Percentiles rank a stretch among this genome's conserved stretches.
These are phyloP conservation scores for Gracilaria vermiculophylla DNA, from an alignment of 23 red algal genomes.

Conservation along the genomic window DNA sequence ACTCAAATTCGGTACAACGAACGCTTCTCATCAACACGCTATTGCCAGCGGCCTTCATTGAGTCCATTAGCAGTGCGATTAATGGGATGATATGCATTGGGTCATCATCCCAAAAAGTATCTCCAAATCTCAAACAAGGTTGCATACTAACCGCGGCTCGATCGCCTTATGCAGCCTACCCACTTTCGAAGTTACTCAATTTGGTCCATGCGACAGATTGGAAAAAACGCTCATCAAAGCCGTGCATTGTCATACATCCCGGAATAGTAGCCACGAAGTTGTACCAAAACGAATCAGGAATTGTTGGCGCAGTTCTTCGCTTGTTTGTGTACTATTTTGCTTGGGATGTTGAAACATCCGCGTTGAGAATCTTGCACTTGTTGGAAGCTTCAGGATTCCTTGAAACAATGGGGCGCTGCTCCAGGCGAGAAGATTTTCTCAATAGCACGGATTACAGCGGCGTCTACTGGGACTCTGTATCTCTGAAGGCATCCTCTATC, in stretches of 20 bases:
- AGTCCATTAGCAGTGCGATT: background rate
- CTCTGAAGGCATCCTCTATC: background rate
- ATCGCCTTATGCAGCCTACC: slow-evolving; percentile 38
- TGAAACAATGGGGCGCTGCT: background rate
- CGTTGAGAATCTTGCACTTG: slow-evolving; percentile 13
- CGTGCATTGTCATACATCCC: slow-evolving; percentile 56
- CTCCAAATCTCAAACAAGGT: background rate
- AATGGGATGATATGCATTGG: slow-evolving; percentile 41
- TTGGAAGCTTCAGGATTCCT: background rate
- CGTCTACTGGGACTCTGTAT: slow-evolving; percentile 50
- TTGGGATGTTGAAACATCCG: slow-evolving; percentile 10
- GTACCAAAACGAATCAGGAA: slow-evolving; percentile 32
- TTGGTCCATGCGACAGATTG: slow-evolving; percentile 14
- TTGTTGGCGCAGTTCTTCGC: slow-evolving; percentile 33
- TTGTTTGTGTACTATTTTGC: slow-evolving; percentile 10
- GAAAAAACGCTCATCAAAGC: background rate
- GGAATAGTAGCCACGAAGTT: slow-evolving; percentile 51
- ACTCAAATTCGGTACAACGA: background rate
- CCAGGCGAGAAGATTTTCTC: background rate
- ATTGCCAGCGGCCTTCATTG: slow-evolving; percentile 22
- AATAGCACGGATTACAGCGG: background rate
- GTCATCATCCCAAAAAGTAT: slow-evolving; percentile 28
- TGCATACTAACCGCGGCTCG: background rate
- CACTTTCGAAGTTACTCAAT: slow-evolving; percentile 37
- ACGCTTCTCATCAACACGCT: slow-evolving; percentile 40